Percentiles rank a stretch among this genome's conserved stretches.
Evolutionary conservation across 192 early-diverging fungal genomes (phyloP).

Genomic region (Lobulomyces angularis): DNA sequence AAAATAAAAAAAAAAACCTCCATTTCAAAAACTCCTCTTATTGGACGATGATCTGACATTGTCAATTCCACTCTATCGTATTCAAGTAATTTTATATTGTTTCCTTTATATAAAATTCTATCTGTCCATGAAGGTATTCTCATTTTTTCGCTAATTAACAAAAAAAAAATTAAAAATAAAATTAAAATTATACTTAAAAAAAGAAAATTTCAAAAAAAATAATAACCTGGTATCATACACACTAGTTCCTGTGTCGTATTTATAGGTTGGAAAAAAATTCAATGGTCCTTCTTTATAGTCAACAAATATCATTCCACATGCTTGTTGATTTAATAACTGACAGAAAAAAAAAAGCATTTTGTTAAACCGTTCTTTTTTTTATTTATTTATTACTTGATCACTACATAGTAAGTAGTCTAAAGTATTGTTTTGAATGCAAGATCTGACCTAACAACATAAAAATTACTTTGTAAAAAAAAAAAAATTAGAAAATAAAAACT

Average conservation of each 20-base stretch:
- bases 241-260: conserved; percentile 61
- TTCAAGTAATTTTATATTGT: conserved; percentile 21
- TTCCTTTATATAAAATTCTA: conserved; percentile 38
- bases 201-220: background rate
- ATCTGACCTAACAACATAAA: conserved; percentile 19
- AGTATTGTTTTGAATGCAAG: conserved; percentile 22
- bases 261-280: conserved; percentile 67
- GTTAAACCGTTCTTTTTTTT: conserved; percentile 14
- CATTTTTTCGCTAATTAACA: conserved; percentile 45
- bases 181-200: no score
- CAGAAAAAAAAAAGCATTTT: conserved; percentile 11
- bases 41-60: conserved; percentile 75
- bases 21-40: conserved; percentile 13
- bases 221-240: conserved; percentile 57
- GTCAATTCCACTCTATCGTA: conserved; percentile 40
- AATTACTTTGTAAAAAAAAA: background rate
- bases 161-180: background rate
- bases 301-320: conserved; percentile 51
- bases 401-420: conserved; percentile 34
- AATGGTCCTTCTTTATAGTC: conserved; percentile 68
- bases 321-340: no score
- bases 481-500: background rate
- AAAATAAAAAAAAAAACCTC: conserved; percentile 7
- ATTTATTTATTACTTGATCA: conserved; percentile 46
- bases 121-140: conserved; percentile 54